These are phyloP conservation scores for Saccharomycopsis olivae DNA, from an alignment of 805 yeast species.

Conservation along the genomic window DNA sequence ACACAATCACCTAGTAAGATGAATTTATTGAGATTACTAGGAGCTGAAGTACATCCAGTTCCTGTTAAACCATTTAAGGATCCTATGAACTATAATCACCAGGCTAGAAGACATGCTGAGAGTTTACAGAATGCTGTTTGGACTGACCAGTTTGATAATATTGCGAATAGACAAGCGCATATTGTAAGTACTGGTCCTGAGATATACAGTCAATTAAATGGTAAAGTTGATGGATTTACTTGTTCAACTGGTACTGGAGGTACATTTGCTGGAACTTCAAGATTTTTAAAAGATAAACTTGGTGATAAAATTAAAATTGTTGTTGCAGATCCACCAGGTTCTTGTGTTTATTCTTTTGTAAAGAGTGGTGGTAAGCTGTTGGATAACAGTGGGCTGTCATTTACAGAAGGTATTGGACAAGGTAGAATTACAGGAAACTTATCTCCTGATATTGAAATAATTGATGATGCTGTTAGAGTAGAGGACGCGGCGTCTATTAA, in stretches of 20 bases:
- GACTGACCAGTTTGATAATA: conserved; percentile 87
- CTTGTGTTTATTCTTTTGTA: conserved; percentile 71
- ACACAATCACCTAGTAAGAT: conserved; percentile 78
- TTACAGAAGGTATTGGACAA: conserved; percentile 95
- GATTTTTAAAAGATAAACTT: conserved; percentile 63
- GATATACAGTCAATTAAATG: conserved; percentile 76
- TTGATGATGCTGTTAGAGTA: conserved; percentile 74
- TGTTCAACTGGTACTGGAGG: conserved; percentile 94
- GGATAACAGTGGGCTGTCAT: conserved; percentile 71
- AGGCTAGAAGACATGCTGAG: conserved; percentile 80
- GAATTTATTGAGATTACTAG: conserved; percentile 60
- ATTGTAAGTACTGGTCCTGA: conserved; percentile 89
- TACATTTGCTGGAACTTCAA: conserved; percentile 76
- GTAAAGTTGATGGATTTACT: conserved; percentile 74
- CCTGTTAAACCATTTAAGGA: conserved; percentile 78
- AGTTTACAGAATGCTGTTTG: conserved; percentile 68
- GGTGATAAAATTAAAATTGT: conserved; percentile 50
- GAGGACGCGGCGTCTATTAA: conserved; percentile 73
- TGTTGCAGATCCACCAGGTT: conserved; percentile 92
- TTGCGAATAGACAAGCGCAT: conserved; percentile 83
- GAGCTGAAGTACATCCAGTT: conserved; percentile 82
- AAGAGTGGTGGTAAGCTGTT: conserved; percentile 56
- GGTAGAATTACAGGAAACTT: conserved; percentile 84
- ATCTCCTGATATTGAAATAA: conserved; percentile 54
- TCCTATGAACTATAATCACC: conserved; percentile 80